Conservation (phyloP, 495 filamentous ascomycete species). For the Neurospora sp. region DNA sequence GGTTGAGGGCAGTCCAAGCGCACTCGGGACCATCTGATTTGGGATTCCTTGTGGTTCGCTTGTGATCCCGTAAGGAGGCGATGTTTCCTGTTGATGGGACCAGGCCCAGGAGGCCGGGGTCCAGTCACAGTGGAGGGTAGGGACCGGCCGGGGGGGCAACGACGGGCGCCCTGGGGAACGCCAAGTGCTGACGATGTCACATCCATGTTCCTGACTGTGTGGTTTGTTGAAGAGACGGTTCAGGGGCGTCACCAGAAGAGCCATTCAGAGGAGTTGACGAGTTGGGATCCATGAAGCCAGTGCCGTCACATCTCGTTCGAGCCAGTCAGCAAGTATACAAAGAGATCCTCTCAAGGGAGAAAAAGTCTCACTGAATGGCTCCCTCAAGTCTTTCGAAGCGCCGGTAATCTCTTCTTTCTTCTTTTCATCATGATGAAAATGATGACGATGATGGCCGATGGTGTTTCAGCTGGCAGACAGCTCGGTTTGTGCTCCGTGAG, state of each 20-base stretch:
- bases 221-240: background rate
- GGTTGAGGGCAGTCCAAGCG: background rate
- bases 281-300: background rate
- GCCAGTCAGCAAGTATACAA: background rate
- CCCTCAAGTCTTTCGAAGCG: background rate
- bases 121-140: slow-evolving; percentile 9
- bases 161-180: background rate
- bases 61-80: slow-evolving; percentile 10
- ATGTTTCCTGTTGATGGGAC: slow-evolving; percentile 6
- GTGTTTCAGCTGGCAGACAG: background rate
- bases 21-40: background rate
- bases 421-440: background rate
- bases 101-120: slow-evolving; percentile 6
- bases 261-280: background rate
- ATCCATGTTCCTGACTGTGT: slow-evolving; percentile 10
- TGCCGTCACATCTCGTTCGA: background rate
- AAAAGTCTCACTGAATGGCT: background rate
- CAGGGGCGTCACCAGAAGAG: background rate
- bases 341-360: background rate
- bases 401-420: background rate
- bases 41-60: background rate
- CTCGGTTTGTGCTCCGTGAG: background rate
- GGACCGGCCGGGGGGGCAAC: slow-evolving; percentile 1
- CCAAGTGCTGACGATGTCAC: slow-evolving; percentile 1
- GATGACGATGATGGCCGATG: background rate